Evolutionary conservation across 768 basidiomycete genomes (phyloP).

Genomic region (Terana coerulea): DNA sequence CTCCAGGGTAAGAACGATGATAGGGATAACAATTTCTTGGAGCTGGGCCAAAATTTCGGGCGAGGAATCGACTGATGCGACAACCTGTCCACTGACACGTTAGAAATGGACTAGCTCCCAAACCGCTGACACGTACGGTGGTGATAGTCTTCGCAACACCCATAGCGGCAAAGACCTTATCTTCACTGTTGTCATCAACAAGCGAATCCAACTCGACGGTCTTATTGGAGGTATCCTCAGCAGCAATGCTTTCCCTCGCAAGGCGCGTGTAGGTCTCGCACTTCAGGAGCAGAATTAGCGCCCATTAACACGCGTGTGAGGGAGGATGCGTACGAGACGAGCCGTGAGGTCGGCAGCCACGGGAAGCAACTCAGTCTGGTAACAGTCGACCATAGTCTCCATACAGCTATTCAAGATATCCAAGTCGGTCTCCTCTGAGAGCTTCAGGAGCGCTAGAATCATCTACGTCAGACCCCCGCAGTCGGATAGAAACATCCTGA

Average conservation of each 20-base stretch:
- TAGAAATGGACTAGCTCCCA: constrained; percentile 3
- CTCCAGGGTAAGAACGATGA: constrained; percentile 73
- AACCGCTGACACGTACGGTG: constrained; percentile 45
- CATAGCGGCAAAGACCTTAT: constrained; percentile 87
- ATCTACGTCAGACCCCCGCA: constrained; percentile 1
- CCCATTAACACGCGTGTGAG: background rate
- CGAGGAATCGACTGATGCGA: constrained; percentile 68
- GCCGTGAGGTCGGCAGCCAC: constrained; percentile 79
- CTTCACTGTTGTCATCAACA: constrained; percentile 61
- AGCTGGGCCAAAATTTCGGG: constrained; percentile 75
- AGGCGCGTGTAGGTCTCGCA: constrained; percentile 82
- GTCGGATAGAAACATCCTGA: background rate
- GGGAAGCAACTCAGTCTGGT: constrained; percentile 79
- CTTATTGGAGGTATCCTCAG: constrained; percentile 39
- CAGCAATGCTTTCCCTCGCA: constrained; percentile 57
- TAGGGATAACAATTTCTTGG: constrained; percentile 78
- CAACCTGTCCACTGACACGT: constrained; percentile 45
- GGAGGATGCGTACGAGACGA: constrained; percentile 56
- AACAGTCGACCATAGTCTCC: constrained; percentile 84
- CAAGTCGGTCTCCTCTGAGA: constrained; percentile 88
- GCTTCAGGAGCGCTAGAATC: constrained; percentile 71
- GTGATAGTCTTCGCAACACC: constrained; percentile 82
- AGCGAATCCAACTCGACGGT: constrained; percentile 54
- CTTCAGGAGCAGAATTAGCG: constrained; percentile 33
- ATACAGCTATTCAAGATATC: constrained; percentile 80